Evolutionary conservation across 73 alveolate genomes (phyloP), one percentile per base, ranked within the genome.

Genomic region (Paramecium tetraurelia): DNA sequence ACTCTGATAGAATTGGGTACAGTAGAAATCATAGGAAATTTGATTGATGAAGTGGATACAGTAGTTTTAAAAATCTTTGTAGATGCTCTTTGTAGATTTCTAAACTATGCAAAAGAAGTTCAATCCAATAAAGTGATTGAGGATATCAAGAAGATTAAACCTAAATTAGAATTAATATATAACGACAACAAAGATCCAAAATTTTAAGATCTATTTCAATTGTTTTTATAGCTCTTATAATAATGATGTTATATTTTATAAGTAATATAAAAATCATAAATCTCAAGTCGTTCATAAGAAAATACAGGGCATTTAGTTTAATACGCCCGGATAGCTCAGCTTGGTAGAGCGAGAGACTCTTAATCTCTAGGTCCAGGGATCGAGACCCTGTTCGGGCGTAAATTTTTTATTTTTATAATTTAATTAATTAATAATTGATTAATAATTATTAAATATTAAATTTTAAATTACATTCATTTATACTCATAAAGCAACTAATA

Each of bases 351-450:
- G 87, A 75, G 87, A 75, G 87, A 75, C 87, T 75, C 87, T 75
- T 75, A 75, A 75, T 75, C 87, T 75, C 87, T 75, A 75, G 87
- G 87, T 36, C 87, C 87, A 75, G 87, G 87, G 87, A 75, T 75
- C 87, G 87, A 75, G 87, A 75, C 87, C 87, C 87, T 75, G 87
- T 75, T 75, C 87, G 87, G 87, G 87, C 87, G 87, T 31, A 75
- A 36, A 36, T 75, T 75, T 75, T 75, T 75, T 21, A 24, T 68
- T 68, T 53, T 53, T 14, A 50, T 50, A 16, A 16, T 16, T 16
- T 48, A 48, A 14, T 48, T 12, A 48, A 48, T 48, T 48, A 16
- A 44, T 44, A n/a, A 27, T 27, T 27, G 1, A 27, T 27, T 27
- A 27, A 1, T 27, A 27, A 27, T 1, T 27, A 27, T 27, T 27